Base-by-base conservation (phyloP, 306 rosid species). In the Lotus japonicus region DNA sequence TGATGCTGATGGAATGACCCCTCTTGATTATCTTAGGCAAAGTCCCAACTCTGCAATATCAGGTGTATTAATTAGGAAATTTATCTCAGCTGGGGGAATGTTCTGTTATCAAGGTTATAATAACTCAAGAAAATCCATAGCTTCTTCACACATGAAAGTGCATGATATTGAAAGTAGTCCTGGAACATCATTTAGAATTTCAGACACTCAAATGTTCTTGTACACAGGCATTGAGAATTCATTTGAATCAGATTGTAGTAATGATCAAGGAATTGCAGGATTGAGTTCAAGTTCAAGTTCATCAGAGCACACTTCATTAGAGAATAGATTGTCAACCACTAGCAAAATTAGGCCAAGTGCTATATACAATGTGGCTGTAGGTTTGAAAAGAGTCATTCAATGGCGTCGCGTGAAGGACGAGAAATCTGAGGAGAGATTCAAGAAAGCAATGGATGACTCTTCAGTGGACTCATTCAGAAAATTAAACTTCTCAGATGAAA, bases 1-100 rank as follows among this genome's bases (percentile, higher is more conserved):
- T 2, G 97, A 90, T 54, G 70, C 36, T 17, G 72, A 86, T 17
- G 84, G 90, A 72, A 73, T 90, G 88, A 90, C 90, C 7, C 85
- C 97, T 1, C 95, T 90, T 56, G 97, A 90, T 83, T 86, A 84
- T 79, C 86, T 90, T 9, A 77, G 70, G 64, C 95, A 85, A 54
- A 66, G 61, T 28, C 88, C 95, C 0, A 75, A 59, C 12, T 84
- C 95, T 18, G 86, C 95, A 18, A 83, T 87, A 4, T 86, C 92
- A 4, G 83, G 83, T 31, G 67, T 86, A 38, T 82, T 90, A 5
- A 88, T 86, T 4, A 77, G 90, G 36, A 92, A 79, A 76, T 54
- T 90, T 75, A 60, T 85, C 50, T 86, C 95, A 17, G 95, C 92
- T 12, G 97, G 97, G 10, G 97, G 87, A 33, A 82, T 82, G 43